These are phyloP conservation scores for Cercophora sp. DNA, from an alignment of 495 filamentous ascomycete species.

Conservation along the genomic window DNA sequence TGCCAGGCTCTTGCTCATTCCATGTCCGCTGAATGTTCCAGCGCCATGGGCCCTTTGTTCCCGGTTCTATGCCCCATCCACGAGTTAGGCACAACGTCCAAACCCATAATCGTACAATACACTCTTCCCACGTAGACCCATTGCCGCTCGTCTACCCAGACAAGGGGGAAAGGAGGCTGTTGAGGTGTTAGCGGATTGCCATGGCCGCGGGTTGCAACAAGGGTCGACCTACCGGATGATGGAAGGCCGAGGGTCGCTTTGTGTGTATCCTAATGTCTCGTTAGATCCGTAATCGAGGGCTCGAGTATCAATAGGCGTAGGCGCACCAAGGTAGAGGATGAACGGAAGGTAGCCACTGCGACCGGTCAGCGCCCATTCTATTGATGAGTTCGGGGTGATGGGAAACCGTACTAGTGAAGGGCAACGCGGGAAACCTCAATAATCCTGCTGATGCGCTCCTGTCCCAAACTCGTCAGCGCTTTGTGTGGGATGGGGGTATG, in stretches of 20 bases:
- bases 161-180: constrained; percentile 70
- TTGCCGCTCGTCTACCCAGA: constrained; percentile 43
- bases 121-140: background rate
- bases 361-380: constrained; percentile 31
- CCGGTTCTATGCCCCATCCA: background rate
- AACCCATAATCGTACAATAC: constrained; percentile 18
- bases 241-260: constrained; percentile 87
- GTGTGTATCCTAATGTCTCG: constrained; percentile 72
- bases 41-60: background rate
- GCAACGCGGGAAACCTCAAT: constrained; percentile 91
- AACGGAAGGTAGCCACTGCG: constrained; percentile 89
- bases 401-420: constrained; percentile 81
- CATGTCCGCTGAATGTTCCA: background rate
- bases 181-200: background rate
- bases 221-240: constrained; percentile 70
- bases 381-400: constrained; percentile 2
- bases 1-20: no score
- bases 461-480: background rate
- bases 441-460: constrained; percentile 95
- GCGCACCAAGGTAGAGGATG: constrained; percentile 92
- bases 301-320: background rate
- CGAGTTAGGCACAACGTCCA: background rate
- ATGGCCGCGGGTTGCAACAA: background rate
- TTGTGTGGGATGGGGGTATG: background rate
- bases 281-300: constrained; percentile 14